These are phyloP conservation scores for Sideroxylon spinosum DNA, from an alignment of 179 eudicot species.

Conservation along the genomic window DNA sequence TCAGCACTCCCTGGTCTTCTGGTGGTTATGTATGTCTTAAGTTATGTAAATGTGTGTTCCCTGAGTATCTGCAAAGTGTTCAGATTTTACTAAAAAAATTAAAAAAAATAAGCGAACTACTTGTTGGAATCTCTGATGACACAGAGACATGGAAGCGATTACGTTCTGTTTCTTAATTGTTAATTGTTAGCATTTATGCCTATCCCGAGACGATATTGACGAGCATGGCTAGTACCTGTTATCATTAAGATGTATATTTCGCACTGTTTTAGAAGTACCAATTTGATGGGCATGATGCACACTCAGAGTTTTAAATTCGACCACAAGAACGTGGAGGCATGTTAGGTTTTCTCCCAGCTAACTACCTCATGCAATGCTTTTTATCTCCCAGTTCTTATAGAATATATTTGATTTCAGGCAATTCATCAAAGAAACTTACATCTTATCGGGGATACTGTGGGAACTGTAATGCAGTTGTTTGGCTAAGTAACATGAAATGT, in stretches of 20 bases:
- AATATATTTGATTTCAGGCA: slow-evolving; percentile 33
- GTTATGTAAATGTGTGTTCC: too few relatives aligned
- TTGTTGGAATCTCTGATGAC: too few relatives aligned
- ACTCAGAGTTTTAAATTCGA: too few relatives aligned
- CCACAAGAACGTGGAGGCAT: background rate
- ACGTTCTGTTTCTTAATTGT: too few relatives aligned
- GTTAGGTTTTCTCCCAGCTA: background rate
- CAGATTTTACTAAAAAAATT: too few relatives aligned
- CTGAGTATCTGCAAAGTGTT: too few relatives aligned
- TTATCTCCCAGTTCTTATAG: slow-evolving; percentile 3
- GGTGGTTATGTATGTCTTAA: too few relatives aligned
- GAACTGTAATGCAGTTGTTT: slow-evolving; percentile 51
- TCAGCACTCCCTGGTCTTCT: too few relatives aligned
- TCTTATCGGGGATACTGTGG: slow-evolving; percentile 64
- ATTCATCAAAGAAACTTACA: slow-evolving; percentile 36
- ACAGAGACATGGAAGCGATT: too few relatives aligned
- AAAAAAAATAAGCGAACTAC: too few relatives aligned
- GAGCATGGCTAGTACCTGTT: background rate
- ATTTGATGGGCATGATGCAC: background rate
- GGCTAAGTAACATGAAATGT: slow-evolving; percentile 56
- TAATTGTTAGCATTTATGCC: too few relatives aligned
- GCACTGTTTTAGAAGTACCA: background rate
- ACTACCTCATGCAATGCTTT: background rate
- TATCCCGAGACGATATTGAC: too few relatives aligned
- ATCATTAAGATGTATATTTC: background rate